A percentile compares a stretch with the other conserved stretches of the same genome.
Evolutionary conservation across 305 asterid species (phyloP).

Genomic region (Stenogyne calaminthoides): DNA sequence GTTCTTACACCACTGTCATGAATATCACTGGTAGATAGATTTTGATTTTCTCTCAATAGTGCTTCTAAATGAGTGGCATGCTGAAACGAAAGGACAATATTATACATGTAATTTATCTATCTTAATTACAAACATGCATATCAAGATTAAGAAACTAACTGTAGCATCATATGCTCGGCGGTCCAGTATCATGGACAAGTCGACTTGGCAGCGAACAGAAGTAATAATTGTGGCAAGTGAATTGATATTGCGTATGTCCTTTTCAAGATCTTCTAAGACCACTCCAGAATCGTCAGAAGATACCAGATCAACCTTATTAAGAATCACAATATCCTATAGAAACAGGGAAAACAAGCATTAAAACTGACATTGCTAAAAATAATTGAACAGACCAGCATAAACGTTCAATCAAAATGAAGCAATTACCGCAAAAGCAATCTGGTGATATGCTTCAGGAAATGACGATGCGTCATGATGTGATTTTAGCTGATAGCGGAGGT

Average conservation of each 20-base stretch:
- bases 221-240: slow-evolving; percentile 73
- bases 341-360: slow-evolving; percentile 8
- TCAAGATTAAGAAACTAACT: slow-evolving; percentile 39
- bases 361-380: slow-evolving; percentile 12
- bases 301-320: slow-evolving; percentile 89
- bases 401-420: slow-evolving; percentile 4
- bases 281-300: slow-evolving; percentile 53
- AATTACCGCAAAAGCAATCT: slow-evolving; percentile 89
- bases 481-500: slow-evolving; percentile 84
- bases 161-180: slow-evolving; percentile 82
- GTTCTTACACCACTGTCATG: slow-evolving; percentile 92
- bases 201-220: slow-evolving; percentile 84
- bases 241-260: slow-evolving; percentile 73
- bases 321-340: slow-evolving; percentile 88
- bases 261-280: slow-evolving; percentile 69
- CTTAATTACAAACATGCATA: slow-evolving; percentile 19
- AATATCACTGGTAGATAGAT: slow-evolving; percentile 64
- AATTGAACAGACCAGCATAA: not conserved
- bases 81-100: slow-evolving; percentile 40
- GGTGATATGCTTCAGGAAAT: slow-evolving; percentile 94
- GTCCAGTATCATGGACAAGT: slow-evolving; percentile 70
- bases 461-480: slow-evolving; percentile 68
- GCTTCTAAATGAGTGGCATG: slow-evolving; percentile 84
- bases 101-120: slow-evolving; percentile 6
- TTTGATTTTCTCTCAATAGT: slow-evolving; percentile 60